Base-by-base conservation (phyloP, 176 grass and related monocot species). In the Zea luxurians region DNA sequence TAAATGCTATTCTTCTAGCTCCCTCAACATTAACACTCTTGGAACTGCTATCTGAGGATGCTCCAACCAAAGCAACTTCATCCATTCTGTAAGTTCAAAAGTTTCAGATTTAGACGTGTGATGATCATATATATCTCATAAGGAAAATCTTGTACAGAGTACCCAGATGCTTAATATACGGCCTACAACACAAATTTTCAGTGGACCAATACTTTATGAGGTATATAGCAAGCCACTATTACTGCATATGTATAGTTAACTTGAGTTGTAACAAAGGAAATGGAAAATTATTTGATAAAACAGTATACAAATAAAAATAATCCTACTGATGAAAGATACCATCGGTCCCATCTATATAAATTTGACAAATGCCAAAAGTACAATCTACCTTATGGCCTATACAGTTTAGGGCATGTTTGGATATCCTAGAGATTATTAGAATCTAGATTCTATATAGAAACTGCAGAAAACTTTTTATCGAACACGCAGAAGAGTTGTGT, bases 1-100 rank as follows among this genome's bases (percentile, higher is more conserved):
- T 99, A 80, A 99, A 90, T 60, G 96, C 90, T 89, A 99, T 91
- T 93, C 83, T 89, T 80, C 90, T 99, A 65, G 96, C 92, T 83
- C 96, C 96, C 64, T 99, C 92, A 40, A 99, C 82, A 81, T 78
- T 92, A 79, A 85, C 79, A 73, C 82, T 82, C 77, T 99, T 99
- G 49, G 90, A 96, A 80, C 78, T 81, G 85, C 88, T 89, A 64
- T 96, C 88, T 11, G 67, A 85, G 16, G 83, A 99, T 77, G 96
- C 76, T 76, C 92, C 96, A 49, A 93, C 76, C 43, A 91, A 79
- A 82, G 88, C 85, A 67, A 92, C 63, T 85, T 99, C 96, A 61
- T 91, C 92, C 88, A 96, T 99, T 90, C 96, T 99, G 78, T 84
- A 34, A 90, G 36, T 74, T 73, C 37, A 89, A 13, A 73, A 77